These are phyloP conservation scores for Hanseniaspora gamundiae DNA, from an alignment of 1,139 yeast genomes.

Conservation along the genomic window DNA sequence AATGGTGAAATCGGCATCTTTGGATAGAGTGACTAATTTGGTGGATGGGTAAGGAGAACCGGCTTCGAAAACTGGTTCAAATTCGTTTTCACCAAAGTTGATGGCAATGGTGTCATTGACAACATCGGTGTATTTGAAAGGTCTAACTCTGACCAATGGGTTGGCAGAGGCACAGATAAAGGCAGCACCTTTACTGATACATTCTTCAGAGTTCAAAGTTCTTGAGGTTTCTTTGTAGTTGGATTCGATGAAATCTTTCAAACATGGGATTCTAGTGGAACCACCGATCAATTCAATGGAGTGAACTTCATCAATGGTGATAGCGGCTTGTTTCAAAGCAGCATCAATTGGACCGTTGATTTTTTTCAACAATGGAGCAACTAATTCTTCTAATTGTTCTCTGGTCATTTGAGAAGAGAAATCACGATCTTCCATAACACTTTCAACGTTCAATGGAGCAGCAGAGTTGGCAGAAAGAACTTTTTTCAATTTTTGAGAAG, in stretches of 20 bases:
- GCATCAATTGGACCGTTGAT: constrained; percentile 64
- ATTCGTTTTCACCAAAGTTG: constrained; percentile 90
- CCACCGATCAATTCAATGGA: constrained; percentile 96
- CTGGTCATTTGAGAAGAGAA: constrained; percentile 83
- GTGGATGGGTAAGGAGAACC: constrained; percentile 92
- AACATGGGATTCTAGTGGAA: constrained; percentile 91
- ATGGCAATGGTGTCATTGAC: constrained; percentile 79
- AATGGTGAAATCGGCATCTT: constrained; percentile 79
- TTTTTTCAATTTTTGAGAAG: constrained; percentile 90
- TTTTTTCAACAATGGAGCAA: constrained; percentile 68
- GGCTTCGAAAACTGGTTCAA: constrained; percentile 93
- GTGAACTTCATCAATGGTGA: constrained; percentile 65
- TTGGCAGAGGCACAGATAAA: constrained; percentile 98
- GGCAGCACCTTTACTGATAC: constrained; percentile 98
- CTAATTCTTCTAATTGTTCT: constrained; percentile 84
- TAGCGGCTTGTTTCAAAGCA: constrained; percentile 73
- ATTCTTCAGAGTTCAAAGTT: constrained; percentile 98
- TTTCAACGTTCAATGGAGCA: constrained; percentile 93
- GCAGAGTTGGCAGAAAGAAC: constrained; percentile 89
- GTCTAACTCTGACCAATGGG: constrained; percentile 96
- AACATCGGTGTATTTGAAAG: constrained; percentile 94
- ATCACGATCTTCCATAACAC: constrained; percentile 94
- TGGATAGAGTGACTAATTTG: constrained; percentile 86
- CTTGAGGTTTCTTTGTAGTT: constrained; percentile 80
- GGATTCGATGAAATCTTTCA: constrained; percentile 70